These are phyloP conservation scores for Graphiopsis chlorocephala DNA, from an alignment of 2,329 filamentous ascomycete species.

Conservation along the genomic window DNA sequence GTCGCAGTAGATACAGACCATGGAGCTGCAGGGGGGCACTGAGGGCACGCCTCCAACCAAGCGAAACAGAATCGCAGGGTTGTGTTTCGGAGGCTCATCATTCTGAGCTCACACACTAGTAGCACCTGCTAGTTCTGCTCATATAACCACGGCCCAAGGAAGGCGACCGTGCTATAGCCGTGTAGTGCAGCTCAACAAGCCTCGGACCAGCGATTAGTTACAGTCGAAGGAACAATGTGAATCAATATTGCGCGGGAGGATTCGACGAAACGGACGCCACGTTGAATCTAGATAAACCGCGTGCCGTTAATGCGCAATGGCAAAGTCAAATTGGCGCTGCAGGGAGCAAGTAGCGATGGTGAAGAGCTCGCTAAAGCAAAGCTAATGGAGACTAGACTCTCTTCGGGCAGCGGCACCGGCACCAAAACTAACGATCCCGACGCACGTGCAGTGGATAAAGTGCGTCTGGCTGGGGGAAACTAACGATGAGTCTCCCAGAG, in stretches of 20 bases:
- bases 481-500: neutral
- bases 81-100: conserved; percentile 2
- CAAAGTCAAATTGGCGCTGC: neutral
- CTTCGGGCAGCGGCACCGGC: neutral
- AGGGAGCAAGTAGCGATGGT: neutral
- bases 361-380: neutral
- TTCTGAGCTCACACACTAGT: neutral
- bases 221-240: neutral
- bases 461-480: neutral
- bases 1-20: conserved; percentile 1
- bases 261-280: neutral
- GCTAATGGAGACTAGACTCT: neutral
- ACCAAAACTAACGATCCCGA: neutral
- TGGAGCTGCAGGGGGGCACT: neutral
- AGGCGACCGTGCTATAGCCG: neutral
- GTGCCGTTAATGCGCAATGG: neutral
- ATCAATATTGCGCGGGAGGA: neutral
- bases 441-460: neutral
- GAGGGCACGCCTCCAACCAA: neutral
- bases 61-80: neutral
- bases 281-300: neutral
- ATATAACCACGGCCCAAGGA: neutral
- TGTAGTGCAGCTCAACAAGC: neutral
- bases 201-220: neutral
- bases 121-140: neutral